Percentiles rank a stretch among this genome's conserved stretches.
phyloP scores from a whole-genome alignment of 2,329 filamentous ascomycete species.

The Byssothecium circinans region DNA sequence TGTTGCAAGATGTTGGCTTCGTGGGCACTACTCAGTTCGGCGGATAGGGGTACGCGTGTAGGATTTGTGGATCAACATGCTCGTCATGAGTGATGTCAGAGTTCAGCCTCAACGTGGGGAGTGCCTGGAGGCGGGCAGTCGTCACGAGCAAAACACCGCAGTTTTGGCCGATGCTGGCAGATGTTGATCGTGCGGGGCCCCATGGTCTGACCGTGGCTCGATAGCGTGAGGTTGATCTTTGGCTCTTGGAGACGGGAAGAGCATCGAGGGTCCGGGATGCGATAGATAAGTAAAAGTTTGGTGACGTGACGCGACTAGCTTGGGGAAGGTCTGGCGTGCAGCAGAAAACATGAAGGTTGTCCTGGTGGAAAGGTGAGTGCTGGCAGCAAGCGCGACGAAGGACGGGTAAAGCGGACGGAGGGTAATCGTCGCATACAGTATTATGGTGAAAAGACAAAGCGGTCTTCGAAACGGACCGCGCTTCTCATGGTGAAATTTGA shows the following conservation, averaged over 20 bases:
- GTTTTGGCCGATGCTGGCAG: too few species aligned
- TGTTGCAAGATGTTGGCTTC: not conserved
- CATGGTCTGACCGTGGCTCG: conserved; percentile 9
- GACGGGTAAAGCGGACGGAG: not conserved
- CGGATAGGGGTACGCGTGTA: too few species aligned
- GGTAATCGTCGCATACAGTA: not conserved
- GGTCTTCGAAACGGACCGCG: not conserved
- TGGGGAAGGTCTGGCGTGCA: conserved; percentile 1
- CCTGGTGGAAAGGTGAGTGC: too few species aligned
- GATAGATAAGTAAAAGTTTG: not conserved
- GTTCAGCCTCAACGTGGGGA: too few species aligned
- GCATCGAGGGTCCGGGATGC: not conserved
- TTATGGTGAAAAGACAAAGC: not conserved
- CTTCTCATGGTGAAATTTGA: not conserved
- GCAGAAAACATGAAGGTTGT: not conserved
- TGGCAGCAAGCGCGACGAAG: not conserved
- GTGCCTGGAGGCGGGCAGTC: not conserved
- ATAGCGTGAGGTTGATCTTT: not conserved
- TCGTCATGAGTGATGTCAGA: too few species aligned
- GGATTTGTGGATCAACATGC: too few species aligned
- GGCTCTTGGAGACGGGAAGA: not conserved
- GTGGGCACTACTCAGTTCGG: too few species aligned
- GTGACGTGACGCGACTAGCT: not conserved
- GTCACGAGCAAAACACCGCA: too few species aligned
- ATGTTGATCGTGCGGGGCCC: conserved; percentile 11